Percentiles rank a stretch among this genome's conserved stretches.
Evolutionary conservation across 164 flowering plant species (phyloP).

Genomic region (Santalum album): DNA sequence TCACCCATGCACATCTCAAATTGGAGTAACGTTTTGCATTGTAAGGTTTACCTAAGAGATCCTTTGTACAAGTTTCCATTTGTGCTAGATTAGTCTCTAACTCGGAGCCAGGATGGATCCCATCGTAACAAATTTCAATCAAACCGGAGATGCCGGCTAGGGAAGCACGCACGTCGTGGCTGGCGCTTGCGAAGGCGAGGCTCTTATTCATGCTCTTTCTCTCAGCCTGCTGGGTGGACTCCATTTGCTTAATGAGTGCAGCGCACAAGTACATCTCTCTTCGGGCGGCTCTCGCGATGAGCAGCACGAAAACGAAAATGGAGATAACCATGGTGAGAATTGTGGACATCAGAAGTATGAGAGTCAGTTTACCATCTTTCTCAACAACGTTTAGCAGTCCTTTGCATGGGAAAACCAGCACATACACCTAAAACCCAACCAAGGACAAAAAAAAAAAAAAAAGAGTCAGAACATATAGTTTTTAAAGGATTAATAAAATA

Average conservation of each 20-base stretch:
- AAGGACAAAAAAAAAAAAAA: neutral
- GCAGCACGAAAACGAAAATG: slow-evolving; percentile 15
- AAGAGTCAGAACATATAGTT: neutral
- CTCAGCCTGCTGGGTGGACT: slow-evolving; percentile 78
- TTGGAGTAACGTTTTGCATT: too few relatives aligned
- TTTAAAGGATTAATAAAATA: too few relatives aligned
- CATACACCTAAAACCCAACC: slow-evolving; percentile 28
- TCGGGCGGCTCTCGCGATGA: slow-evolving; percentile 23
- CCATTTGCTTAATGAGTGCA: slow-evolving; percentile 58
- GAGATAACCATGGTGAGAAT: slow-evolving; percentile 17
- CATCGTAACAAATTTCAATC: slow-evolving; percentile 26
- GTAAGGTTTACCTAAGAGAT: slow-evolving; percentile 41
- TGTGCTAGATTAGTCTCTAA: slow-evolving; percentile 31
- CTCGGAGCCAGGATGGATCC: slow-evolving; percentile 28
- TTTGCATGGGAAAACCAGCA: slow-evolving; percentile 24
- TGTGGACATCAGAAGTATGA: slow-evolving; percentile 21
- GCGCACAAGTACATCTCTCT: slow-evolving; percentile 38
- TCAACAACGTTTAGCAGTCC: slow-evolving; percentile 19
- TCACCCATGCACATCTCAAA: too few relatives aligned
- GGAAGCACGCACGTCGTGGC: slow-evolving; percentile 71
- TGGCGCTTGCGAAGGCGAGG: slow-evolving; percentile 61
- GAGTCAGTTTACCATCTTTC: slow-evolving; percentile 9
- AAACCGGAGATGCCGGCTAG: slow-evolving; percentile 54
- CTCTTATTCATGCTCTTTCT: slow-evolving; percentile 74
- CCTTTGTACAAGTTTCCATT: slow-evolving; percentile 38